Evolutionary conservation across 768 basidiomycete genomes (phyloP).

Genomic region (Amanita polypyramis): DNA sequence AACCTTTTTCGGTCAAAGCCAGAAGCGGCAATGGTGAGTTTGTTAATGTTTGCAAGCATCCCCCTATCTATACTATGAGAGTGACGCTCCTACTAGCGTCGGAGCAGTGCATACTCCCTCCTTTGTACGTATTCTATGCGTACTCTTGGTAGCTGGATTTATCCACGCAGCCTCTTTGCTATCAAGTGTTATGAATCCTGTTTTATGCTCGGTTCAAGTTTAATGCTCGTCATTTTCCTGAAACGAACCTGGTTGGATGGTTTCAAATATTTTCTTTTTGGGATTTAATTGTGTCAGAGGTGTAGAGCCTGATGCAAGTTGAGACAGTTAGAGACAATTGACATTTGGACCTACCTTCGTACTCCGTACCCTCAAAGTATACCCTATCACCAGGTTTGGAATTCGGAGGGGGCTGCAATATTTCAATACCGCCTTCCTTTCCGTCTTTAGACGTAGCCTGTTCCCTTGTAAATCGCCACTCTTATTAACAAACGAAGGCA

Average conservation of each 20-base stretch:
- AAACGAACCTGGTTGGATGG: constrained; percentile 74
- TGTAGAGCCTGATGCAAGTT: constrained; percentile 32
- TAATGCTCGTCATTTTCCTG: not conserved
- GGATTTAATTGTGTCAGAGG: constrained; percentile 87
- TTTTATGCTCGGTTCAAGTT: constrained; percentile 5
- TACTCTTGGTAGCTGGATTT: constrained; percentile 65
- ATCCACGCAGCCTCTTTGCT: constrained; percentile 89
- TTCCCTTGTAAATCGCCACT: not conserved
- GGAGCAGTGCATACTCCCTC: constrained; percentile 75
- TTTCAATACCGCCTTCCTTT: constrained; percentile 83
- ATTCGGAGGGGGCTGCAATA: constrained; percentile 79
- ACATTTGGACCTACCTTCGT: constrained; percentile 47
- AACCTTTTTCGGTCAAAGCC: not conserved
- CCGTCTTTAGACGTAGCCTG: constrained; percentile 88
- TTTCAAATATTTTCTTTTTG: constrained; percentile 98
- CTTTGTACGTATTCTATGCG: constrained; percentile 81
- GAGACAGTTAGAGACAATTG: not conserved
- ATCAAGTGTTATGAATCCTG: constrained; percentile 85
- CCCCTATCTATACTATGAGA: constrained; percentile 51
- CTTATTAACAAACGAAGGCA: not conserved
- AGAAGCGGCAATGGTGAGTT: not conserved
- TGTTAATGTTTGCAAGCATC: constrained; percentile 1
- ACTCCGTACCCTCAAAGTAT: constrained; percentile 89
- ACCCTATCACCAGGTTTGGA: constrained; percentile 88
- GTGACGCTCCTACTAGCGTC: constrained; percentile 79